A percentile compares a stretch with the other conserved stretches of the same genome.
phyloP scores from a whole-genome alignment of 495 filamentous ascomycete species.

The Hypoxylon subgilvum region DNA sequence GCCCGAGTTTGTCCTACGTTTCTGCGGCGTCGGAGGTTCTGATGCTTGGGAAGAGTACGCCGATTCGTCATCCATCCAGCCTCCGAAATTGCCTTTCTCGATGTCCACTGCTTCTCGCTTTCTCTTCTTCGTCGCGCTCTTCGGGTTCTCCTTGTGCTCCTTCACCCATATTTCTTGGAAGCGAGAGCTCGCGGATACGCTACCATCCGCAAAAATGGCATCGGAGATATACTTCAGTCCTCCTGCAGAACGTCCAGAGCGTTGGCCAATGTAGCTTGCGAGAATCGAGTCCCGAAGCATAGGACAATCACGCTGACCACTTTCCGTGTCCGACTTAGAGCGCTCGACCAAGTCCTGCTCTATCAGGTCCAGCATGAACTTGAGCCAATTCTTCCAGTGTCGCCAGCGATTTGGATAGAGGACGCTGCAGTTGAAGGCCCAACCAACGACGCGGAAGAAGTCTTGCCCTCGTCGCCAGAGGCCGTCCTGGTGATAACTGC shows the following conservation, averaged over 20 bases:
- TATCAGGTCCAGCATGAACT: constrained; percentile 77
- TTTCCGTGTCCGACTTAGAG: constrained; percentile 40
- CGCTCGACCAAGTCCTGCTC: constrained; percentile 76
- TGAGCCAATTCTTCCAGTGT: constrained; percentile 82
- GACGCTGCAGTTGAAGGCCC: constrained; percentile 91
- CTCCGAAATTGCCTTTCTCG: constrained; percentile 54
- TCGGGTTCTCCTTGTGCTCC: constrained; percentile 48
- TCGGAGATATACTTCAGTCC: constrained; percentile 50
- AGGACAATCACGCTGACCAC: constrained; percentile 34
- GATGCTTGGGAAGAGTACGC: constrained; percentile 40
- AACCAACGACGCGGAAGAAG: constrained; percentile 89
- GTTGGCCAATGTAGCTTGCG: constrained; percentile 38
- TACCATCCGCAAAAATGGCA: constrained; percentile 51
- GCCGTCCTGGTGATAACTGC: constrained; percentile 57
- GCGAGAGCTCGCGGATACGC: constrained; percentile 39
- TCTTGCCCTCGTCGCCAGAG: constrained; percentile 77
- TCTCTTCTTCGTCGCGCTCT: constrained; percentile 54
- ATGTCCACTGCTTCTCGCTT: constrained; percentile 56
- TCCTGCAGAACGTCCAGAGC: constrained; percentile 48
- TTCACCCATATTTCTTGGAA: constrained; percentile 59
- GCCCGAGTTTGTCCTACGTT: constrained; percentile 27
- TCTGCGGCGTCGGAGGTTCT: constrained; percentile 42
- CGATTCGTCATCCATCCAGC: constrained; percentile 50
- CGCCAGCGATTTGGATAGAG: constrained; percentile 74
- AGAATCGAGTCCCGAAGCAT: constrained; percentile 46